Percentiles rank a stretch among this genome's conserved stretches.
Evolutionary conservation across 2,329 filamentous ascomycete genomes (phyloP).

Genomic region (Claviceps quebecensis): DNA sequence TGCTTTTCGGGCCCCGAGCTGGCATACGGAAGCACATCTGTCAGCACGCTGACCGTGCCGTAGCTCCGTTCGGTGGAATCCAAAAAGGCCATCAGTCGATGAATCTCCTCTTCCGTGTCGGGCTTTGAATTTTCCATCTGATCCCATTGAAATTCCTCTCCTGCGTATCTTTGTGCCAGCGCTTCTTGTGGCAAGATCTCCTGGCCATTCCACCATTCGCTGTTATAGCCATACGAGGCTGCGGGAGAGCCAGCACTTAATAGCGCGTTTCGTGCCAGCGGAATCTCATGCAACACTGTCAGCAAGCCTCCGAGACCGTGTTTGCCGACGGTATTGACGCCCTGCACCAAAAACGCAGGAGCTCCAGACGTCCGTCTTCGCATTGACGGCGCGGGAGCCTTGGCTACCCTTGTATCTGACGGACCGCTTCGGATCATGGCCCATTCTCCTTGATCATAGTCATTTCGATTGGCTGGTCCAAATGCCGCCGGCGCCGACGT

Average conservation of each 20-base stretch:
- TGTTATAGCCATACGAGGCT: slow-evolving; percentile 38
- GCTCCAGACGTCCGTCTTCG: slow-evolving; percentile 26
- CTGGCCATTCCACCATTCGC: slow-evolving; percentile 48
- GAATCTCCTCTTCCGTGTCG: slow-evolving; percentile 38
- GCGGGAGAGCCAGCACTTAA: slow-evolving; percentile 28
- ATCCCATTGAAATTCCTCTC: slow-evolving; percentile 17
- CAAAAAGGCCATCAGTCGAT: slow-evolving; percentile 49
- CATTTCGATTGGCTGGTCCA: slow-evolving; percentile 41
- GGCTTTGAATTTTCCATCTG: slow-evolving; percentile 17
- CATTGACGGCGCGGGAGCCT: slow-evolving; percentile 21
- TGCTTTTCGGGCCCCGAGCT: slow-evolving; percentile 24
- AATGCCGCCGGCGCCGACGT: slow-evolving; percentile 30
- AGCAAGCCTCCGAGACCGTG: slow-evolving; percentile 39
- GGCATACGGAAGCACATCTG: slow-evolving; percentile 21
- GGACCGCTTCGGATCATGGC: slow-evolving; percentile 36
- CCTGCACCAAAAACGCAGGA: slow-evolving; percentile 38
- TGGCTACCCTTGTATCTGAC: slow-evolving; percentile 11
- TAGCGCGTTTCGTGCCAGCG: slow-evolving; percentile 41
- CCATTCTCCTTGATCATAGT: slow-evolving; percentile 44
- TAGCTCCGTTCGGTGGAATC: slow-evolving; percentile 46
- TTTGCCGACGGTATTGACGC: slow-evolving; percentile 15
- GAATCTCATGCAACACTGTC: slow-evolving; percentile 47
- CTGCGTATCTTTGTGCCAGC: slow-evolving; percentile 19
- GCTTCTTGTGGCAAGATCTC: slow-evolving; percentile 29
- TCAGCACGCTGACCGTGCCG: slow-evolving; percentile 37